Conservation (phyloP, 805 yeast species). For the Zygosaccharomyces rouxii region DNA sequence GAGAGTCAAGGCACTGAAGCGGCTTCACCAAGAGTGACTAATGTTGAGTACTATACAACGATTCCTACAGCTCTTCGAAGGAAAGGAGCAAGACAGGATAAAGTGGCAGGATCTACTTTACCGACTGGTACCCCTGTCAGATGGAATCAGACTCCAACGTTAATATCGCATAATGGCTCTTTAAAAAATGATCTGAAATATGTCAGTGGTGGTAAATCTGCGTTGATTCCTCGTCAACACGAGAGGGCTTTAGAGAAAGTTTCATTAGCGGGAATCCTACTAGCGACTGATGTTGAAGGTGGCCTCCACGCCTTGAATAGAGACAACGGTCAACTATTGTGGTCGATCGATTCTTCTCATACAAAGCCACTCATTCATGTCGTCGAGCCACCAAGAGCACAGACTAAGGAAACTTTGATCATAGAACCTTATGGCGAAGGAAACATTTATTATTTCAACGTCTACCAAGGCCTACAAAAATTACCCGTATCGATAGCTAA, state of each 20-base stretch:
- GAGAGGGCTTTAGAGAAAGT: slow-evolving; percentile 18
- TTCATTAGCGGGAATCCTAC: slow-evolving; percentile 48
- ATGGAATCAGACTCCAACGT: slow-evolving; percentile 1
- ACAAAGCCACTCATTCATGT: slow-evolving; percentile 26
- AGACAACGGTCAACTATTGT: slow-evolving; percentile 63
- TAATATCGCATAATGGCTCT: background rate
- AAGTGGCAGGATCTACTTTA: background rate
- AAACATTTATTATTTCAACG: slow-evolving; percentile 71
- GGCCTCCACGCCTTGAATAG: slow-evolving; percentile 76
- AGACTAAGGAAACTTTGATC: slow-evolving; percentile 56
- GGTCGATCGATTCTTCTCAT: slow-evolving; percentile 62
- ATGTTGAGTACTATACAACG: slow-evolving; percentile 11
- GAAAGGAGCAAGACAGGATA: background rate
- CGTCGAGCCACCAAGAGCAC: slow-evolving; percentile 15
- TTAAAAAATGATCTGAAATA: background rate
- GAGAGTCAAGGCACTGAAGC: background rate
- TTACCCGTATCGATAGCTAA: slow-evolving; percentile 77
- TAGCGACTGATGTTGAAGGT: slow-evolving; percentile 84
- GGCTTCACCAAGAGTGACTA: background rate
- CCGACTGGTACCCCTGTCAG: background rate
- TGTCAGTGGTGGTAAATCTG: slow-evolving; percentile 7
- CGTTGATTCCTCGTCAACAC: slow-evolving; percentile 10
- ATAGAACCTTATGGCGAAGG: slow-evolving; percentile 92
- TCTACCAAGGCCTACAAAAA: slow-evolving; percentile 67
- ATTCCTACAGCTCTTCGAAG: slow-evolving; percentile 12